Evolutionary conservation across 306 rosid species (phyloP), one percentile per base, ranked within the genome.

Genomic region (Cercis canadensis): DNA sequence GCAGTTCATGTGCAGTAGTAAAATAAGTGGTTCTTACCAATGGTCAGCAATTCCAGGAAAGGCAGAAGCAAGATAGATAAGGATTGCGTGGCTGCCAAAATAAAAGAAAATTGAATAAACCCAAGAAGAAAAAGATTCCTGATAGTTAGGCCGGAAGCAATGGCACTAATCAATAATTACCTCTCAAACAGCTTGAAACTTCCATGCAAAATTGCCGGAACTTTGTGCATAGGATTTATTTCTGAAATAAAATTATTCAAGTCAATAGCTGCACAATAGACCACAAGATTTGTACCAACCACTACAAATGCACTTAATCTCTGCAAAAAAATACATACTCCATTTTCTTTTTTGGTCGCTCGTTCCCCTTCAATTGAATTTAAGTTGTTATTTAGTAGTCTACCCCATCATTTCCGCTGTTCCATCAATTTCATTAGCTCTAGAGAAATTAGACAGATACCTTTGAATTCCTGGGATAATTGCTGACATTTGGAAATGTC

Each of bases 11-110:
- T 32, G 33, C 29, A 13, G 12, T 15, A 81, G 74, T 43, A 65
- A 60, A 59, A 74, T 67, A 67, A 84, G 73, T 4, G 77, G 62
- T 49, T 51, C 84, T 80, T 73, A 90, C 98, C 97, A 92, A 64
- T 90, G 85, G 67, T 88, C 89, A 24, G 96, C 78, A 37, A 88
- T 62, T 63, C 96, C 93, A 57, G 98, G 92, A 80, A 90, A 92
- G n/a, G 88, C 87, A 75, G 87, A 80, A 81, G 87, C 84, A 50
- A 92, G 87, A 72, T 88, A 92, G 74, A 79, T 45, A 64, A 92
- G 90, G 81, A 92, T 87, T 57, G 98, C 96, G 77, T 90, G 98
- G 77, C 98, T 92, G 92, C 76, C 56, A 75, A 56, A 82, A 72
- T 37, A 14, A 68, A 51, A 66, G 65, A 43, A 43, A 68, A 56